These are phyloP conservation scores for Carpinus viminea DNA, from an alignment of 306 rosid species.

Conservation along the genomic window DNA sequence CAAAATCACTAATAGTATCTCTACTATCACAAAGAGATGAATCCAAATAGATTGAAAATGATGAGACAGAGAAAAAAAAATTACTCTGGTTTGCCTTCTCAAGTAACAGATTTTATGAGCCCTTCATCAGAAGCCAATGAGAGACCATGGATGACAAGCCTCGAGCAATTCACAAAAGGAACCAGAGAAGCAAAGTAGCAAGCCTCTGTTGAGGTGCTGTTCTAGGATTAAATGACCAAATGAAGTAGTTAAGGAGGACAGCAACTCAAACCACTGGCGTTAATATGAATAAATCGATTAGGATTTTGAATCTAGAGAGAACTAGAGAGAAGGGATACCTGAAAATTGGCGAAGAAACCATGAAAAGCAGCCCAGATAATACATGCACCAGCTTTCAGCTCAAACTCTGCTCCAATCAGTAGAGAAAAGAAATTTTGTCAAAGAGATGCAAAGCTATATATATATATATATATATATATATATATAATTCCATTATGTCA, in stretches of 20 bases:
- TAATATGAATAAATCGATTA: no score
- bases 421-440: not conserved
- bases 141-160: constrained; percentile 82
- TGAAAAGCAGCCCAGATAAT: no score
- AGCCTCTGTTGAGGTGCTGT: constrained; percentile 76
- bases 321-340: no score
- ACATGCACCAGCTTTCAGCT: no score
- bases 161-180: constrained; percentile 76
- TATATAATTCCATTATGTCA: no score
- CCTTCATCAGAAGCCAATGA: constrained; percentile 68
- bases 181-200: constrained; percentile 90
- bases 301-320: no score
- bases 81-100: constrained; percentile 85
- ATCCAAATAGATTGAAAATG: constrained; percentile 15
- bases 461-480: no score
- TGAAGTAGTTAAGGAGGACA: no score
- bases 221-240: constrained; percentile 57
- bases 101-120: constrained; percentile 69
- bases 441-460: not conserved
- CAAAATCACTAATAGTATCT: not conserved
- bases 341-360: no score
- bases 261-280: no score
- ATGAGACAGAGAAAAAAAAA: constrained; percentile 17
- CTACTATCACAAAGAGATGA: constrained; percentile 9
- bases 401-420: constrained; percentile 51